Evolutionary conservation across 352 stramenopile genomes (phyloP), one percentile per base, ranked within the genome.

Genomic region (Phytophthora pinifolia): DNA sequence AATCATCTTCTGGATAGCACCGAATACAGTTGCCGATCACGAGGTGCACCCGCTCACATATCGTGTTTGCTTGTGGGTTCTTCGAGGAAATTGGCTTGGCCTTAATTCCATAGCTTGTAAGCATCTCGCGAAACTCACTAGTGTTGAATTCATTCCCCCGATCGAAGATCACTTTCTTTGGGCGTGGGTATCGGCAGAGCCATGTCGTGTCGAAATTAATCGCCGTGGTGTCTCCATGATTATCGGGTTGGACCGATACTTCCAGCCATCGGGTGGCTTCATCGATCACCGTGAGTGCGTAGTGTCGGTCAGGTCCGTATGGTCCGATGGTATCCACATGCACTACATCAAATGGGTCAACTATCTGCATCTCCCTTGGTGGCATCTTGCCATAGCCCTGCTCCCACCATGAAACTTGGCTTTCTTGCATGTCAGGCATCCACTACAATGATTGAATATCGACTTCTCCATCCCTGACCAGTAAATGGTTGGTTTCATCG

Each of bases 401-500:
- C 1, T n/a, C 3, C 41, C 51, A 25, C 32, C 51, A n/a, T 13
- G 44, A 10, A 42, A 9, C 17, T 56, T 62, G 5, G 20, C 34
- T 18, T 12, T 3, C 14, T 48, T 48, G 15, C 42, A 48, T 5
- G 27, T 59, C 0, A 46, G 17, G 17, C 42, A 59, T 13, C 43
- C 18, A 10, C 46, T 44, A 1, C 7, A 15, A 39, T 18, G 33
- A 17, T 53, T 12, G 3, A 50, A 12, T n/a, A 51, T 62, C 15
- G 15, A 15, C 2, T n/a, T n/a, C 15, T 56, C 39, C 45, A 62
- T 62, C 8, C 46, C 32, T 1, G 54, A 51, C 54, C 45, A 62
- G 32, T 55, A 55, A 12, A 51, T 46, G 0, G 4, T n/a, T 39
- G n/a, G 6, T 14, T 39, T 45, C 38, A 51, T 46, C 4, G 38